Percentiles rank a stretch among this genome's conserved stretches.
Conservation (phyloP, 306 rosid genomes). For the Mimosa bimucronata region DNA sequence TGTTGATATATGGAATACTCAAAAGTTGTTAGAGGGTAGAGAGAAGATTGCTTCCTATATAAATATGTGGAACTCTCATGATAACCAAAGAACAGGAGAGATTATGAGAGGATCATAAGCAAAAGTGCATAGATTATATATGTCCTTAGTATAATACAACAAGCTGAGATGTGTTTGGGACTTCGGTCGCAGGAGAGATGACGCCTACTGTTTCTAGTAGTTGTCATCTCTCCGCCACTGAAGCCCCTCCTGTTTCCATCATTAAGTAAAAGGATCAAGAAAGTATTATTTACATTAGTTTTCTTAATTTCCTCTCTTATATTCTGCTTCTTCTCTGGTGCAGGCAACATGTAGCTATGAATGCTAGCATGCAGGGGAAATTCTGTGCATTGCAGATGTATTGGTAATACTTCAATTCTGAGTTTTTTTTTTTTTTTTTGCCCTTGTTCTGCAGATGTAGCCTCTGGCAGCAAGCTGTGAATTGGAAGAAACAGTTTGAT, state of each 20-base stretch:
- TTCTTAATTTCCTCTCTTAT: too few relatives aligned
- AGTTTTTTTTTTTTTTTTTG: neutral
- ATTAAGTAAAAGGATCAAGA: too few relatives aligned
- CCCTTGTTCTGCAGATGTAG: neutral
- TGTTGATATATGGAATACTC: neutral
- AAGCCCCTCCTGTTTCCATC: neutral
- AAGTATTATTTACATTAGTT: too few relatives aligned
- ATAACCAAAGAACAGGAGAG: neutral
- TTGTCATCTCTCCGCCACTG: slow-evolving; percentile 1
- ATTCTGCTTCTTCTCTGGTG: neutral
- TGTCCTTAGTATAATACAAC: neutral
- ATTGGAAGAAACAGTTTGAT: neutral
- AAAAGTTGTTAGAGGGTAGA: neutral
- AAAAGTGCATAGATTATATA: neutral
- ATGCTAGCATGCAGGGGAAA: neutral
- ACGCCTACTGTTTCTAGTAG: neutral
- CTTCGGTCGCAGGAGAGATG: neutral
- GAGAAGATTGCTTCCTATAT: neutral
- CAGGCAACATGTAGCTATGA: neutral
- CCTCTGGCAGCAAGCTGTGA: neutral
- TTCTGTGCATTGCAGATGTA: neutral
- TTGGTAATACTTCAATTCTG: neutral
- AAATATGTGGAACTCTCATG: neutral
- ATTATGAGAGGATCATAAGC: neutral
- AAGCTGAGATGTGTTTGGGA: neutral